Evolutionary conservation across 1,139 yeast species (phyloP).

Genomic region (Sugiyamaella xylanicola): DNA sequence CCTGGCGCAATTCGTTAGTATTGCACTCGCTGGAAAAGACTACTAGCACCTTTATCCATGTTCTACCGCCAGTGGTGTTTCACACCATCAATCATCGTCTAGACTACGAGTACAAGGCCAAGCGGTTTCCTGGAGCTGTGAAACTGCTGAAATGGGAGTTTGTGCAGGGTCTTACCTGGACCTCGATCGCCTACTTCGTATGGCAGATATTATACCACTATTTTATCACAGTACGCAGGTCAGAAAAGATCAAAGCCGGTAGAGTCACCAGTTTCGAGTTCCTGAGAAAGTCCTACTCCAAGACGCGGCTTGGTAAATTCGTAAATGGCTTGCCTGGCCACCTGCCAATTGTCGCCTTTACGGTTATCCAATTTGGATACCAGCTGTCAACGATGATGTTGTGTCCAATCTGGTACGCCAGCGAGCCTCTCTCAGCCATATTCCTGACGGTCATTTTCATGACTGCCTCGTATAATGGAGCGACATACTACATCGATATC

Average conservation of each 20-base stretch:
- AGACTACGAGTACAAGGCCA: constrained; percentile 54
- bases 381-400: constrained; percentile 87
- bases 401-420: constrained; percentile 82
- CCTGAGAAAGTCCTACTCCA: constrained; percentile 69
- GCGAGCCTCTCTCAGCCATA: constrained; percentile 64
- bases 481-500: constrained; percentile 88
- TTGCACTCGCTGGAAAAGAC: constrained; percentile 90
- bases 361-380: constrained; percentile 81
- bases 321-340: constrained; percentile 84
- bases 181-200: constrained; percentile 80
- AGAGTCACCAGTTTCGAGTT: constrained; percentile 86
- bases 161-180: constrained; percentile 69
- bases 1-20: constrained; percentile 94
- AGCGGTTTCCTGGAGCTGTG: constrained; percentile 80
- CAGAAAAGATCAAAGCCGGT: constrained; percentile 83
- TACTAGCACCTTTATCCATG: constrained; percentile 89
- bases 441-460: constrained; percentile 73
- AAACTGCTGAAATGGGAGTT: constrained; percentile 69
- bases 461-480: constrained; percentile 88
- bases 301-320: constrained; percentile 67
- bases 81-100: constrained; percentile 85
- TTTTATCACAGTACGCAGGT: constrained; percentile 79
- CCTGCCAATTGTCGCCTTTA: constrained; percentile 82
- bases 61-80: constrained; percentile 86
- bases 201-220: constrained; percentile 93